phyloP scores from a whole-genome alignment of 2,329 filamentous ascomycete genomes.

The Capronia americana region DNA sequence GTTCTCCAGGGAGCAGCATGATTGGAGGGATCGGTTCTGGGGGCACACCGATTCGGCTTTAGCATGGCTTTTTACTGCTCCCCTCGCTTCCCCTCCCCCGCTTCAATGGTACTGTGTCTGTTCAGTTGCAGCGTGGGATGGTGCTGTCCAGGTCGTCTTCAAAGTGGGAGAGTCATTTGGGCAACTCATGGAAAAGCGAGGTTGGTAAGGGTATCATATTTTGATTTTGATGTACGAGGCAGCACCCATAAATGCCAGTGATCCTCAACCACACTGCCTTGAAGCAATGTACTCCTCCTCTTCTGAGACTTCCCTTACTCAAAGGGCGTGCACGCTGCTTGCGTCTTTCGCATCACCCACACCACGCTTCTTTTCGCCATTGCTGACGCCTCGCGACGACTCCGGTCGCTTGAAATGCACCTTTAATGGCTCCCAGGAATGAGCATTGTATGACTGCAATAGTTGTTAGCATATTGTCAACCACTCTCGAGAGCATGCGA shows the following conservation, averaged over 20 bases:
- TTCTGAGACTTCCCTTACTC: neutral
- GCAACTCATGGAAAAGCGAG: neutral
- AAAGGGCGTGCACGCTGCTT: conserved; percentile 36
- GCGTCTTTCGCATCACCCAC: conserved; percentile 33
- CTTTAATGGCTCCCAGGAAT: conserved; percentile 77
- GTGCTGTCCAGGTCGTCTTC: neutral
- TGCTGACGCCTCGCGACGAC: conserved; percentile 46
- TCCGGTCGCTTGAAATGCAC: conserved; percentile 66
- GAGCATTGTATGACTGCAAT: conserved; percentile 69
- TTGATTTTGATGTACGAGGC: neutral
- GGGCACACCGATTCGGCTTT: neutral
- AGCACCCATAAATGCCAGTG: neutral
- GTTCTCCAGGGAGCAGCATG: neutral
- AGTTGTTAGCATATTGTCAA: conserved; percentile 17
- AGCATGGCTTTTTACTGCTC: neutral
- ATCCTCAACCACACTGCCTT: neutral
- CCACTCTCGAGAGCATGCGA: neutral
- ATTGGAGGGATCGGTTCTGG: neutral
- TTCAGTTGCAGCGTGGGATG: neutral
- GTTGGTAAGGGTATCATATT: neutral
- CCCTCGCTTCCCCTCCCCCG: neutral
- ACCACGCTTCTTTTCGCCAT: conserved; percentile 17
- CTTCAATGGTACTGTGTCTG: neutral
- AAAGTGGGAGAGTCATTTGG: neutral
- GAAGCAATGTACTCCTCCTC: neutral